These are phyloP conservation scores for Taphrina deformans DNA, from an alignment of 1,139 yeast species.

Conservation along the genomic window DNA sequence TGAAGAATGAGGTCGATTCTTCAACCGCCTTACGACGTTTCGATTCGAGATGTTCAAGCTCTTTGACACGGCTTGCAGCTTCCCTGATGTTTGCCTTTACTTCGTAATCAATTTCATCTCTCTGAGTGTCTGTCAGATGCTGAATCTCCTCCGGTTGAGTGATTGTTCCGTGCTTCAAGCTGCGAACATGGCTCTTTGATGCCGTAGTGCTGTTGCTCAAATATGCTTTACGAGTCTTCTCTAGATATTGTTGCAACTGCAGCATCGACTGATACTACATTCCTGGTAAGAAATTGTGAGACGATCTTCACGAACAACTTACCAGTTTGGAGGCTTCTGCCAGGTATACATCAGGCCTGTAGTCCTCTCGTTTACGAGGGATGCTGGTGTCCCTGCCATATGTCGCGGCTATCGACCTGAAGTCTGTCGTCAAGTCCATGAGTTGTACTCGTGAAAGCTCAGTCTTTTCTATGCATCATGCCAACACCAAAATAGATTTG, in stretches of 20 bases:
- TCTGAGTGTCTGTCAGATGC: constrained; percentile 46
- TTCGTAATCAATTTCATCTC: constrained; percentile 50
- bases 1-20: constrained; percentile 34
- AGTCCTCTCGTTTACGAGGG: background rate
- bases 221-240: constrained; percentile 9
- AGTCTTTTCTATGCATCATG: background rate
- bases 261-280: constrained; percentile 1
- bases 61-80: constrained; percentile 45
- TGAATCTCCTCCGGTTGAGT: constrained; percentile 2
- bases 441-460: background rate
- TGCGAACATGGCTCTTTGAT: constrained; percentile 4
- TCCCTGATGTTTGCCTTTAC: constrained; percentile 46
- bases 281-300: background rate
- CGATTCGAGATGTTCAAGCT: constrained; percentile 43
- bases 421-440: constrained; percentile 17
- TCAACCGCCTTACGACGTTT: constrained; percentile 22
- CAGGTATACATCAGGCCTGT: background rate
- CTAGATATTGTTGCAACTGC: constrained; percentile 7
- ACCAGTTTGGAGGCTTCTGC: constrained; percentile 6
- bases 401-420: constrained; percentile 18
- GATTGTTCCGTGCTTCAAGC: background rate
- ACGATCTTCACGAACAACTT: too few relatives aligned
- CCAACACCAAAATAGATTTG: too few relatives aligned
- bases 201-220: constrained; percentile 6
- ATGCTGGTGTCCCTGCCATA: constrained; percentile 4